These are phyloP conservation scores for Tephrocybe sp. DNA, from an alignment of 768 basidiomycete genomes.

Conservation along the genomic window DNA sequence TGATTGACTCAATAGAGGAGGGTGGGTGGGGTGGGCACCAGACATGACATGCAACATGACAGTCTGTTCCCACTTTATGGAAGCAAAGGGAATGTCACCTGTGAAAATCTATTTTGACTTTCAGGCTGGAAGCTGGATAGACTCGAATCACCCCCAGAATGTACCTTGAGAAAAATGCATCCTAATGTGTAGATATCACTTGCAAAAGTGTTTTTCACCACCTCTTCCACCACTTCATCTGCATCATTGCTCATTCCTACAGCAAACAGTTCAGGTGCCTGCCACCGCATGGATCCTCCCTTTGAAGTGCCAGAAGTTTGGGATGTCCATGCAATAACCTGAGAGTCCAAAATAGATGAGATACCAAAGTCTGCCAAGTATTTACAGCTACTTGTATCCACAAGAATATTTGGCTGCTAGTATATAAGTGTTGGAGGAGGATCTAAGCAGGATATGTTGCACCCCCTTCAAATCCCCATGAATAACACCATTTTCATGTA, in stretches of 20 bases:
- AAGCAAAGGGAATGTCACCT: not conserved
- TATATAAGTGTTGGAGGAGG: too few species aligned
- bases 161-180: conserved; percentile 6
- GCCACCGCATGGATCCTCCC: conserved; percentile 2
- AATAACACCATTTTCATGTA: not conserved
- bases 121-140: too few species aligned
- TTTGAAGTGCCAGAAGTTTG: not conserved
- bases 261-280: conserved; percentile 3
- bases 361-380: conserved; percentile 5
- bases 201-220: not conserved
- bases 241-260: not conserved
- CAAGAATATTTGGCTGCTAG: not conserved
- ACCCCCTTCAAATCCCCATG: conserved; percentile 5
- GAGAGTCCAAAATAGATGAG: conserved; percentile 1
- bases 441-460: too few species aligned
- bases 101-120: conserved; percentile 1
- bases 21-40: too few species aligned
- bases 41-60: too few species aligned
- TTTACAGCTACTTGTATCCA: not conserved
- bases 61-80: too few species aligned
- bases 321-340: not conserved
- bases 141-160: too few species aligned
- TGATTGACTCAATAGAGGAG: too few species aligned
- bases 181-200: conserved; percentile 9
- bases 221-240: not conserved